A percentile compares a stretch with the other conserved stretches of the same genome.
phyloP scores from a whole-genome alignment of 805 yeast genomes.

The Ascoidea asiatica region DNA sequence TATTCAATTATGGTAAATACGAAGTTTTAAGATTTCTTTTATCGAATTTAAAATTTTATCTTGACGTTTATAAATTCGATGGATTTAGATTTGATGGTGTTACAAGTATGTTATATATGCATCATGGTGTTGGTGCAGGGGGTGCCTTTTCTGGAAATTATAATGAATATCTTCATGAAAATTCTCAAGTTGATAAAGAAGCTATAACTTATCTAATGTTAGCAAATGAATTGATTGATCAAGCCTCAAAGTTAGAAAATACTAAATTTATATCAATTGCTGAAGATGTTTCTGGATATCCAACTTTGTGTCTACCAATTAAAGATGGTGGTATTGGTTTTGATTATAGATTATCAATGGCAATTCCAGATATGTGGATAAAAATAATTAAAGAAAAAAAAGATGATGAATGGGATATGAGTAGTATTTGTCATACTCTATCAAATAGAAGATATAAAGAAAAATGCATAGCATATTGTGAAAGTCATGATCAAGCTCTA shows the following conservation, averaged over 20 bases:
- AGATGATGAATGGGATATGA: constrained; percentile 91
- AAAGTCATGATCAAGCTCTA: constrained; percentile 93
- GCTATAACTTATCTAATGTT: constrained; percentile 79
- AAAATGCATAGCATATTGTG: constrained; percentile 83
- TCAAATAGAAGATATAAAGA: constrained; percentile 84
- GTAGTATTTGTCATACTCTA: constrained; percentile 62
- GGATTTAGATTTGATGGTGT: constrained; percentile 97
- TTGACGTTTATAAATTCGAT: constrained; percentile 77
- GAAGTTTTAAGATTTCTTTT: constrained; percentile 82
- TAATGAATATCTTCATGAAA: constrained; percentile 73
- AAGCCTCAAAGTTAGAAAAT: constrained; percentile 29
- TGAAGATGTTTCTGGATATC: constrained; percentile 97
- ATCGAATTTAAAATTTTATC: constrained; percentile 70
- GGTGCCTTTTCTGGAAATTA: constrained; percentile 84
- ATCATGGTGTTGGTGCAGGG: constrained; percentile 82
- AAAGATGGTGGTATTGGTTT: constrained; percentile 80
- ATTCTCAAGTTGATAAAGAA: constrained; percentile 70
- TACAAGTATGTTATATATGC: constrained; percentile 81
- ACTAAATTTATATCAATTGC: constrained; percentile 67
- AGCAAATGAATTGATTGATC: constrained; percentile 67
- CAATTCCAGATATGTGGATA: constrained; percentile 99
- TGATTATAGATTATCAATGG: constrained; percentile 91
- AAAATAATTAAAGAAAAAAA: constrained; percentile 69
- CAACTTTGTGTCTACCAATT: constrained; percentile 75
- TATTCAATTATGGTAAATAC: constrained; percentile 83